Percentiles rank a stretch among this genome's conserved stretches.
These are phyloP conservation scores for Fomitopsis serialis DNA, from an alignment of 768 basidiomycete genomes.

Conservation along the genomic window DNA sequence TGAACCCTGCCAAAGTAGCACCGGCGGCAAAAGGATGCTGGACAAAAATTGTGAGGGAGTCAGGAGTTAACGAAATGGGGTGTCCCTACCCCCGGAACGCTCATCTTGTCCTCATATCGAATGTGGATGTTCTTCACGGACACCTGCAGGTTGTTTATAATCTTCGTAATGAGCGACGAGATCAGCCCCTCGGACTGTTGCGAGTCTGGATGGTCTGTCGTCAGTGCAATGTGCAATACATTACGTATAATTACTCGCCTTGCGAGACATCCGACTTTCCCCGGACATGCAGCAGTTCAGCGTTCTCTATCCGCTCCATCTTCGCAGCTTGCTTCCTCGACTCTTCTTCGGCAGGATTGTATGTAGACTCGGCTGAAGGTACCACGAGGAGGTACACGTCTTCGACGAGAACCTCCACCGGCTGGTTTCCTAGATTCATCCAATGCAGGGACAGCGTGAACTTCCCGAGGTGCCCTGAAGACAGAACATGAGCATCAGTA, in stretches of 20 bases:
- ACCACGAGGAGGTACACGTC: conserved; percentile 93
- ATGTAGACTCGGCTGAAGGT: conserved; percentile 63
- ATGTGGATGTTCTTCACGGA: conserved; percentile 95
- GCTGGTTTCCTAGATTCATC: conserved; percentile 85
- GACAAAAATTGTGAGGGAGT: not conserved
- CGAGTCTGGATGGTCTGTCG: conserved; percentile 34
- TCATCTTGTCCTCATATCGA: conserved; percentile 92
- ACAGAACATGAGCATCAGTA: not conserved
- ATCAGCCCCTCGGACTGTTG: conserved; percentile 82
- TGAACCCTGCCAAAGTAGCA: conserved; percentile 81
- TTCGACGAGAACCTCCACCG: conserved; percentile 87
- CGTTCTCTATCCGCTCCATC: conserved; percentile 81
- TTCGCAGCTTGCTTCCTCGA: conserved; percentile 78
- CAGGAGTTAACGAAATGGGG: not conserved
- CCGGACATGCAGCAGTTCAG: conserved; percentile 74
- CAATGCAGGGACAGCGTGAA: conserved; percentile 84
- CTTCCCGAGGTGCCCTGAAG: conserved; percentile 74
- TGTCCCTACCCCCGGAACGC: conserved; percentile 79
- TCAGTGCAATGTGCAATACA: not conserved
- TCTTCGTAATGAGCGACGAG: conserved; percentile 77
- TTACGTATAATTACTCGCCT: conserved; percentile 27
- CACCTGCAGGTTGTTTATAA: conserved; percentile 94
- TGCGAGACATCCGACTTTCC: conserved; percentile 45
- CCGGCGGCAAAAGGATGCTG: conserved; percentile 95
- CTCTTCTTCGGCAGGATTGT: conserved; percentile 83